These are phyloP conservation scores for Fusarium buharicum DNA, from an alignment of 2,329 filamentous ascomycete species.

Conservation along the genomic window DNA sequence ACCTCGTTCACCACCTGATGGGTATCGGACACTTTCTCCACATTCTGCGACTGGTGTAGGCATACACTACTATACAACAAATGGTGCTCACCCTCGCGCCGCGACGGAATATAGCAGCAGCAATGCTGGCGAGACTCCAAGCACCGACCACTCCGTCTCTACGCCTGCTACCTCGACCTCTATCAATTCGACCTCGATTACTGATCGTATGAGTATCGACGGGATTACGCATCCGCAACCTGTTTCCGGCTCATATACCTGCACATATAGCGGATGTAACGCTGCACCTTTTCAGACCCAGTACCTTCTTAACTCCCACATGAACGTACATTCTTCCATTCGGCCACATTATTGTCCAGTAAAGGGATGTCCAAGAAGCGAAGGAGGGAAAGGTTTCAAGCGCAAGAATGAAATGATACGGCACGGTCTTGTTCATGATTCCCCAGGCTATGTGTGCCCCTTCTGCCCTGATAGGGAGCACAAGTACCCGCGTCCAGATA, in stretches of 20 bases:
- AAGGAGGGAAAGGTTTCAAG: slow-evolving; percentile 75
- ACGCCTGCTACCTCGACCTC: slow-evolving; percentile 53
- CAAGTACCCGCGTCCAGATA: slow-evolving; percentile 94
- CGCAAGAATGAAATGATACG: slow-evolving; percentile 79
- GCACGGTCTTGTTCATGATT: slow-evolving; percentile 89
- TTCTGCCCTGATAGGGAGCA: slow-evolving; percentile 95
- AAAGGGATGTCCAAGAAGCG: slow-evolving; percentile 68
- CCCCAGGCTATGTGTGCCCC: slow-evolving; percentile 93
- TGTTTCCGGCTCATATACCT: slow-evolving; percentile 66
- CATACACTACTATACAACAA: slow-evolving; percentile 52
- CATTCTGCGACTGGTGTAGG: slow-evolving; percentile 53
- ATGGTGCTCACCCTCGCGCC: slow-evolving; percentile 49
- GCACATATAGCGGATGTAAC: slow-evolving; percentile 70
- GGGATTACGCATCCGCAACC: slow-evolving; percentile 63
- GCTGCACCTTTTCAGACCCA: slow-evolving; percentile 81
- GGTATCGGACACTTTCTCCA: slow-evolving; percentile 60
- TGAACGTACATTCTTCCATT: slow-evolving; percentile 74
- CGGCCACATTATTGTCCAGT: slow-evolving; percentile 74
- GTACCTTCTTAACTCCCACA: slow-evolving; percentile 81
- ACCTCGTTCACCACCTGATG: slow-evolving; percentile 62
- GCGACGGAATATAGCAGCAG: slow-evolving; percentile 57
- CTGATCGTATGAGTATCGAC: slow-evolving; percentile 68
- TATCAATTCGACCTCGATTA: slow-evolving; percentile 47
- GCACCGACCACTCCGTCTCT: slow-evolving; percentile 56
- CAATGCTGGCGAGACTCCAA: slow-evolving; percentile 59